Percentiles rank a stretch among this genome's conserved stretches.
Evolutionary conservation across 495 filamentous ascomycete species (phyloP).

Genomic region (Hypoxylon fragiforme): DNA sequence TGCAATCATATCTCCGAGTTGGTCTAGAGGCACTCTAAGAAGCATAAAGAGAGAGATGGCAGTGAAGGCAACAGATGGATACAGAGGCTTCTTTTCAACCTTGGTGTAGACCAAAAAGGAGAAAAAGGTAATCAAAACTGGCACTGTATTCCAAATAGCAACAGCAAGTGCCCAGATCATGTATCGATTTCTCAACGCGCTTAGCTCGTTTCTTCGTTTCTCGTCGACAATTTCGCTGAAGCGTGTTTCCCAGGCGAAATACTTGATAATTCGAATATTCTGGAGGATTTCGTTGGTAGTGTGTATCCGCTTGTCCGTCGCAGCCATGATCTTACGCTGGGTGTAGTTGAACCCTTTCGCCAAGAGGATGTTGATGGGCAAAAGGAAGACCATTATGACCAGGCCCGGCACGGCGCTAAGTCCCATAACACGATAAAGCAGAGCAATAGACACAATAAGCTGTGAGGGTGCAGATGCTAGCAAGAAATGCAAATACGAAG

Average conservation of each 20-base stretch:
- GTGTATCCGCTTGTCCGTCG: conserved; percentile 95
- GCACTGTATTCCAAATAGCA: conserved; percentile 94
- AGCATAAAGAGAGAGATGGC: conserved; percentile 94
- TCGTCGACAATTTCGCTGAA: conserved; percentile 87
- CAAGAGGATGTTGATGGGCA: conserved; percentile 87
- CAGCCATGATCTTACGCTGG: conserved; percentile 88
- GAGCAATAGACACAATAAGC: conserved; percentile 65
- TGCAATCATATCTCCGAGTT: conserved; percentile 97
- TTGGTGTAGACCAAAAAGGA: conserved; percentile 93
- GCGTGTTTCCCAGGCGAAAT: conserved; percentile 97
- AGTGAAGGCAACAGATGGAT: conserved; percentile 94
- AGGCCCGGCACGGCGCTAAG: conserved; percentile 94
- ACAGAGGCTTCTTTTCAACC: conserved; percentile 84
- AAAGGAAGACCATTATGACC: conserved; percentile 82
- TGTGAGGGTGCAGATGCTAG: conserved; percentile 85
- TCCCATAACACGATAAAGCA: conserved; percentile 89
- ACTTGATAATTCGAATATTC: conserved; percentile 99
- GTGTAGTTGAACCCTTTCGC: conserved; percentile 79
- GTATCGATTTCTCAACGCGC: conserved; percentile 76
- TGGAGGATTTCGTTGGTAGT: conserved; percentile 96
- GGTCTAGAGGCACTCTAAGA: conserved; percentile 92
- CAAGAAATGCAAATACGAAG: conserved; percentile 88
- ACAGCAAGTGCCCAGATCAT: conserved; percentile 90
- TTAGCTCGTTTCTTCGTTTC: conserved; percentile 78
- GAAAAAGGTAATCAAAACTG: conserved; percentile 92